Base-by-base conservation (phyloP, 371 early-diverging fungal genomes). In the Syncephalastrum monosporum region DNA sequence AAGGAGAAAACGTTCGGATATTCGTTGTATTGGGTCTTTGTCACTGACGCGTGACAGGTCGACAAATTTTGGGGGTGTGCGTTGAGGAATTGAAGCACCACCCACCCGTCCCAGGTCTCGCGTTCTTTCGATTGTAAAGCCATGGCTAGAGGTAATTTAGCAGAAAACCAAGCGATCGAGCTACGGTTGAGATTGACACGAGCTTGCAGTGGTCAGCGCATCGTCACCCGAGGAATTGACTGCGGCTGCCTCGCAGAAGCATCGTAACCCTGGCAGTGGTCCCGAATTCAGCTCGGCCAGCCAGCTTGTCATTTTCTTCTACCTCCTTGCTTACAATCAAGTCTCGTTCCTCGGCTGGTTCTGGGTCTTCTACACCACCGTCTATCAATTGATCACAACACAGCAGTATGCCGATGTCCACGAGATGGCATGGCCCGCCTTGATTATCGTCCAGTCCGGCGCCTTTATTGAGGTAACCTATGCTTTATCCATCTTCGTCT, bases 241-340 rank as follows among this genome's bases (percentile, higher is more conserved):
- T 13, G 55, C 55, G 38, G 55, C 55, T 29, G 29, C 55, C 0
- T 24, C 38, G 38, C 38, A 33, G 38, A 33, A 33, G 10, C 38
- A 33, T 10, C 38, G 38, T 33, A 33, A 44, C 14, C n/a, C 55
- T 16, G 55, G 47, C 25, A 44, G 47, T 21, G 15, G 24, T 24
- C 55, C 43, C 3, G 46, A 55, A 55, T 55, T 55, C 47, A 55
- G 55, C 47, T 55, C 55, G 23, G 55, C 45, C 3, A 55, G 29
- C 38, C 55, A 55, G 47, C 55, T 55, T 33, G 16, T 44, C 25
- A n/a, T 50, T n/a, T 50, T 25, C 50, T 50, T 50, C 14, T 95
- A 93, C 69, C 78, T 95, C 49, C 70, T 92, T 33, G 74, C 81
- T 33, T 95, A 93, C 81, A 94, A 95, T 68, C 72, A 80, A 50